Evolutionary conservation across 73 alveolate genomes (phyloP).

Genomic region (Blepharisma stoltei): DNA sequence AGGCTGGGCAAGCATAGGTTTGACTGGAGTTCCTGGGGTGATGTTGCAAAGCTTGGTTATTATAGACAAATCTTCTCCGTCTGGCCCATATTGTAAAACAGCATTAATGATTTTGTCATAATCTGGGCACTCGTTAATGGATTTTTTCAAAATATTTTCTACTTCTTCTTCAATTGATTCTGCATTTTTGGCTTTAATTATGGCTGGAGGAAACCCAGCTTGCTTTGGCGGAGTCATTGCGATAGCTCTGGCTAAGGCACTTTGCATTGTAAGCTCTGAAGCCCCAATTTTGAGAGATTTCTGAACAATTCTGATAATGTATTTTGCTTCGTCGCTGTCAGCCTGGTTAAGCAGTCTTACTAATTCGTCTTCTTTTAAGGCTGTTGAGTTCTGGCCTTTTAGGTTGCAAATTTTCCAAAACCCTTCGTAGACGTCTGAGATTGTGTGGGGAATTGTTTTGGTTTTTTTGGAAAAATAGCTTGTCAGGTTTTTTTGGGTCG

Average conservation of each 20-base stretch:
- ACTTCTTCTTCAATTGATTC: conserved; percentile 57
- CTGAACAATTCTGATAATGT: conserved; percentile 90
- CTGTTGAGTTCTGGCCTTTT: conserved; percentile 78
- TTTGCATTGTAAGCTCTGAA: conserved; percentile 91
- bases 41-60: conserved; percentile 78
- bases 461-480: conserved; percentile 67
- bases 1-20: conserved; percentile 98
- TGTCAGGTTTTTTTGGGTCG: conserved; percentile 74
- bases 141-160: conserved; percentile 80
- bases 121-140: conserved; percentile 89
- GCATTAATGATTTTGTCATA: conserved; percentile 82
- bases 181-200: conserved; percentile 47
- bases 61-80: conserved; percentile 47
- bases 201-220: conserved; percentile 33
- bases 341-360: conserved; percentile 80
- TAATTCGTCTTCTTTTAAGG: conserved; percentile 73
- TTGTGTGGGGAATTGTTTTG: conserved; percentile 51
- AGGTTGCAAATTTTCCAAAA: conserved; percentile 53
- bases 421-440: conserved; percentile 45
- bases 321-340: conserved; percentile 85
- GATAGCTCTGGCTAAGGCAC: conserved; percentile 90
- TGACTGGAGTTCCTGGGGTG: conserved; percentile 93
- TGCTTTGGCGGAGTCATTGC: conserved; percentile 58
- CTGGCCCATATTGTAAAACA: conserved; percentile 59
- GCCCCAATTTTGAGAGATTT: conserved; percentile 96